These are phyloP conservation scores for Pichia heedii DNA, from an alignment of 805 yeast genomes.

Conservation along the genomic window DNA sequence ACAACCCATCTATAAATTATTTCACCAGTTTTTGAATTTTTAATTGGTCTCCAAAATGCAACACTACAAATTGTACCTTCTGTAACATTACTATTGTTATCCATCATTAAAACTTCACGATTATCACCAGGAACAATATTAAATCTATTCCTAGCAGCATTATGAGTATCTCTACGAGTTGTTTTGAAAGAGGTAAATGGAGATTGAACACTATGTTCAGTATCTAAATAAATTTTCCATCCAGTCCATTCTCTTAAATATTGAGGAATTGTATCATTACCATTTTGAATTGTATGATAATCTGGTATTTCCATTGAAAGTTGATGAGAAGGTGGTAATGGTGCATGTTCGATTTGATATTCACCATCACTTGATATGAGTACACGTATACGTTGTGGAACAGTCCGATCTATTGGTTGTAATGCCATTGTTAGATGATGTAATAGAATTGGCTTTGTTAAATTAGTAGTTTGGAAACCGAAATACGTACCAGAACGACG, in stretches of 20 bases:
- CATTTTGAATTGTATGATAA: neutral
- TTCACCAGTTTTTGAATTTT: constrained; percentile 21
- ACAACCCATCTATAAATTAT: constrained; percentile 58
- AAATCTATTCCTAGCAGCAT: constrained; percentile 45
- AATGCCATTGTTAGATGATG: constrained; percentile 32
- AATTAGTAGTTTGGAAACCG: constrained; percentile 28
- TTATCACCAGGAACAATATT: constrained; percentile 26
- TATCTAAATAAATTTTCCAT: constrained; percentile 61
- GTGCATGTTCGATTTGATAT: constrained; percentile 27
- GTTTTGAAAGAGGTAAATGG: constrained; percentile 87
- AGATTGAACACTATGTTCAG: constrained; percentile 42
- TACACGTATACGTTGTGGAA: constrained; percentile 41
- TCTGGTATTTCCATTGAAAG: constrained; percentile 4
- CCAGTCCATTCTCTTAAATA: constrained; percentile 10
- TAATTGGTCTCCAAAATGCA: constrained; percentile 42
- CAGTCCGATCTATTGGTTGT: constrained; percentile 19
- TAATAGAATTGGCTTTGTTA: constrained; percentile 37
- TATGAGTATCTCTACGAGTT: constrained; percentile 58
- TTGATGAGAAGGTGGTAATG: constrained; percentile 4
- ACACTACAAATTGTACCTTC: constrained; percentile 83
- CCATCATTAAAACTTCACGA: constrained; percentile 62
- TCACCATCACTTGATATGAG: constrained; percentile 25
- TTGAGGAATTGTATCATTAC: neutral
- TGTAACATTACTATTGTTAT: constrained; percentile 48
- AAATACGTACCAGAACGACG: constrained; percentile 47